A percentile compares a stretch with the other conserved stretches of the same genome.
Evolutionary conservation across 2,329 filamentous ascomycete species (phyloP).

Genomic region (Trichoderma afroharzianum): DNA sequence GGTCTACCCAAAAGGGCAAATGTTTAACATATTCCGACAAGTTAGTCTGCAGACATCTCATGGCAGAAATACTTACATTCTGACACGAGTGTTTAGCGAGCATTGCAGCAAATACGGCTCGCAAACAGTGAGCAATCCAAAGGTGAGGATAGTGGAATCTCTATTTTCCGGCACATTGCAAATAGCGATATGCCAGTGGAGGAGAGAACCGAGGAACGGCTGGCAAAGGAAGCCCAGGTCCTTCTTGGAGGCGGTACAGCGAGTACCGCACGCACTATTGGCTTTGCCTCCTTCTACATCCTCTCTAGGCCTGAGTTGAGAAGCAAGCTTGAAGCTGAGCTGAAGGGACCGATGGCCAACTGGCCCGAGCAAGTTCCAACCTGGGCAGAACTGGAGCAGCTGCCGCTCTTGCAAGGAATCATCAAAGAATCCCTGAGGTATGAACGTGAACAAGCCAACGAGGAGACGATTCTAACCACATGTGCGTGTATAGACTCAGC

Average conservation of each 20-base stretch:
- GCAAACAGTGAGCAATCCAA: not conserved
- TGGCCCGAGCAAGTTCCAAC: not conserved
- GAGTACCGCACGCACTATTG: not conserved
- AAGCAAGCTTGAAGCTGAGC: not conserved
- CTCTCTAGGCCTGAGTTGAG: not conserved
- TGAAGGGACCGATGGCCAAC: not conserved
- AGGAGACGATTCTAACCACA: not conserved
- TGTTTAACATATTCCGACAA: not conserved
- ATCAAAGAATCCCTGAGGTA: not conserved
- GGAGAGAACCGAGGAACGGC: not conserved
- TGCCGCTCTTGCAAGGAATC: not conserved
- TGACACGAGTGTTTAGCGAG: not conserved
- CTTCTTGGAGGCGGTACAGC: not conserved
- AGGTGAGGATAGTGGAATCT: not conserved
- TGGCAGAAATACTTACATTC: not conserved
- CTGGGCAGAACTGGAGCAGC: not conserved
- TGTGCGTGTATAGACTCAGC: not conserved
- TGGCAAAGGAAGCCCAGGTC: not conserved
- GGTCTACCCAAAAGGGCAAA: not conserved
- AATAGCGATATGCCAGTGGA: not conserved
- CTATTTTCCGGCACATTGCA: not conserved
- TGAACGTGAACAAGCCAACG: not conserved
- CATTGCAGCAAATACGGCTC: not conserved
- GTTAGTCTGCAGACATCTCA: not conserved
- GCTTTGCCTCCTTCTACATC: not conserved